Evolutionary conservation across 164 flowering plant genomes (phyloP).

Genomic region (Litsea cubeba): DNA sequence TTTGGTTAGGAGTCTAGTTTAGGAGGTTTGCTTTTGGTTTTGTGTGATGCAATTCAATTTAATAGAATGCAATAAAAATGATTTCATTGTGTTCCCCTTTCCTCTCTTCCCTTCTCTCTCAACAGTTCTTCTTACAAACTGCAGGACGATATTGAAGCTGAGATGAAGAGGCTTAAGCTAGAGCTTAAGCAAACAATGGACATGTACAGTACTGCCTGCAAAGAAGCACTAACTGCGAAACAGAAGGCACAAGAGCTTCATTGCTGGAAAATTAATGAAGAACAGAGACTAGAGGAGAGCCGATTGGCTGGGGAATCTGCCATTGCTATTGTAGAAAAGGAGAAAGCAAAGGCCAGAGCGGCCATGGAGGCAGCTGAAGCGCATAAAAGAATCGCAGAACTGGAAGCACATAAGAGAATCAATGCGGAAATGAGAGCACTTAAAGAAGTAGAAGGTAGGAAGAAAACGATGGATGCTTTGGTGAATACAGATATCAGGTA

Average conservation of each 20-base stretch:
- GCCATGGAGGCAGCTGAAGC: constrained; percentile 81
- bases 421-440: constrained; percentile 58
- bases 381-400: constrained; percentile 59
- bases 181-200: constrained; percentile 76
- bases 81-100: too few relatives aligned
- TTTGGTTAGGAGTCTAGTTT: too few relatives aligned
- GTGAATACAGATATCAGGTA: constrained; percentile 39
- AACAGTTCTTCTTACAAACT: background rate
- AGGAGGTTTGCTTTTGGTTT: too few relatives aligned
- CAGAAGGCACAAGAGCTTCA: constrained; percentile 81
- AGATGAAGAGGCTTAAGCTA: constrained; percentile 63
- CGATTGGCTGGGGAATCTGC: constrained; percentile 66
- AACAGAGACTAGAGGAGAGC: constrained; percentile 56
- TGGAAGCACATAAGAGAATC: constrained; percentile 65
- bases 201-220: constrained; percentile 69
- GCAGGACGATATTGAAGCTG: constrained; percentile 61
- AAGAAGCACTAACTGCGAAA: constrained; percentile 65
- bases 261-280: constrained; percentile 79
- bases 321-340: constrained; percentile 50
- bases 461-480: constrained; percentile 26
- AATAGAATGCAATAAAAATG: too few relatives aligned
- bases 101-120: too few relatives aligned
- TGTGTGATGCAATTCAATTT: too few relatives aligned
- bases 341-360: constrained; percentile 59
- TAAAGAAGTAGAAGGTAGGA: constrained; percentile 56